Base-by-base conservation (phyloP, 768 basidiomycete genomes). In the Trametes elegans region DNA sequence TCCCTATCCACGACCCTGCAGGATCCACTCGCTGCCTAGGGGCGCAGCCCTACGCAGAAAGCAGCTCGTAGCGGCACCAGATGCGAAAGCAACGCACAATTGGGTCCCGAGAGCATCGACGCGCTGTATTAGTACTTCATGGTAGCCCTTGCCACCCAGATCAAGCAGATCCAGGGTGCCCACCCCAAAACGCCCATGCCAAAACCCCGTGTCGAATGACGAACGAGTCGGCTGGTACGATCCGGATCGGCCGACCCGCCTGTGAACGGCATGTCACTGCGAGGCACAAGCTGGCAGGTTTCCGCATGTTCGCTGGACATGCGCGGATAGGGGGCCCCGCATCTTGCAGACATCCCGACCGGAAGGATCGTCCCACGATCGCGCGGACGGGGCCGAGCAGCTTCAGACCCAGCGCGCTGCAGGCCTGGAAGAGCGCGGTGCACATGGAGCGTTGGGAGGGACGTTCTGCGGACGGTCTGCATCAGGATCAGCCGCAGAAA, bases 71-170 rank as follows among this genome's bases (percentile, higher is more conserved):
- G n/a, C n/a, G n/a, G n/a, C n/a, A n/a, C n/a, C n/a, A n/a, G n/a
- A n/a, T n/a, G n/a, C n/a, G n/a, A n/a, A n/a, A n/a, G n/a, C n/a
- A n/a, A n/a, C n/a, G n/a, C n/a, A n/a, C n/a, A n/a, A n/a, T n/a
- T n/a, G n/a, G n/a, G n/a, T 41, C 40, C 21, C 9, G 38, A 16
- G 38, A 39, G 9, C 38, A 39, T n/a, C n/a, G n/a, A n/a, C n/a
- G n/a, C n/a, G 11, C 18, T 32, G 44, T n/a, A 21, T 8, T 6
- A 19, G 19, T 10, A 14, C 9, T 36, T 14, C 50, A 8, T 35
- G 50, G 50, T 43, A n/a, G 16, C 36, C 28, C 24, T n/a, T 45
- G 51, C 51, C 46, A 42, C 46, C 21, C 9, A 50, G 55, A 57
- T 50, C 36, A 3, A 9, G 27, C 8, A 57, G 55, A 57, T 57